Evolutionary conservation across 192 early-diverging fungal species (phyloP).

Genomic region (Coemansia sp.): DNA sequence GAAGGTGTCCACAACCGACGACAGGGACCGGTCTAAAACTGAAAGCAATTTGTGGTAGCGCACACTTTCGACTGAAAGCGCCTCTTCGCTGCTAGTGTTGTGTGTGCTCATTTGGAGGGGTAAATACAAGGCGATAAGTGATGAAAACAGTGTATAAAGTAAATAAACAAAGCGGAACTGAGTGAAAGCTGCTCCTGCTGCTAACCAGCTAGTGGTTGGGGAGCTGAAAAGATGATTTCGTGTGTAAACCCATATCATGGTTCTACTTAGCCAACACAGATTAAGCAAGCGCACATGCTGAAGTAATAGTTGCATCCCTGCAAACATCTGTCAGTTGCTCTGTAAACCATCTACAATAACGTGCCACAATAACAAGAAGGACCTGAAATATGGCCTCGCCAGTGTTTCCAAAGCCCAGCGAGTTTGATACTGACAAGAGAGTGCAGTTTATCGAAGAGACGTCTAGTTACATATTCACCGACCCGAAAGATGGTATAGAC

Average conservation of each 20-base stretch:
- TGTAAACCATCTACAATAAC: neutral
- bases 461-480: slow-evolving; percentile 75
- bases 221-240: neutral
- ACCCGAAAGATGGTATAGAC: slow-evolving; percentile 67
- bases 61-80: slow-evolving; percentile 25
- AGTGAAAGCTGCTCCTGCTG: no score
- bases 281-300: no score
- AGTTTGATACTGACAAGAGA: slow-evolving; percentile 58
- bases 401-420: slow-evolving; percentile 36
- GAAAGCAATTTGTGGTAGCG: slow-evolving; percentile 51
- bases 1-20: slow-evolving; percentile 47
- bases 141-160: neutral
- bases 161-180: neutral
- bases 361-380: no score
- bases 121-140: neutral
- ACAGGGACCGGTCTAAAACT: slow-evolving; percentile 50
- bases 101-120: neutral
- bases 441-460: slow-evolving; percentile 69
- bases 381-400: slow-evolving; percentile 11
- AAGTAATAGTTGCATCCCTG: neutral
- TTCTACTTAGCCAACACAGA: no score
- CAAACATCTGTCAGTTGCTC: neutral
- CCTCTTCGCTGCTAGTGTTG: neutral
- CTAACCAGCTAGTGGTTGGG: no score
- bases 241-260: neutral